Evolutionary conservation across 495 filamentous ascomycete species (phyloP).

Genomic region (Lasiosphaeria hispida): DNA sequence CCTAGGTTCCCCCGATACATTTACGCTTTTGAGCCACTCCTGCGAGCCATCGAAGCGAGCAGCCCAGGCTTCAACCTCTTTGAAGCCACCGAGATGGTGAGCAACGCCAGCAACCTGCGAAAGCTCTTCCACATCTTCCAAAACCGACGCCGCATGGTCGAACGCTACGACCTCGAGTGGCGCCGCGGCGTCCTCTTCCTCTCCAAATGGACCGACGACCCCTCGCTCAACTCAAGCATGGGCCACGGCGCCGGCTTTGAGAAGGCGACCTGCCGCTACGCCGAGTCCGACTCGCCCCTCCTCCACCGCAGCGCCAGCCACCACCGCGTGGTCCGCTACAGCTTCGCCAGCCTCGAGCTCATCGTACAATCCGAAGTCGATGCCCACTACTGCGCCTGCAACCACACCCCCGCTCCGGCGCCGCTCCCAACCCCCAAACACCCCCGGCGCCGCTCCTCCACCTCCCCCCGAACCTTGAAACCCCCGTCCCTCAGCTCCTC

Average conservation of each 20-base stretch:
- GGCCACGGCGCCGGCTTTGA: conserved; percentile 28
- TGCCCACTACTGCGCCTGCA: conserved; percentile 20
- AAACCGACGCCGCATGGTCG: not conserved
- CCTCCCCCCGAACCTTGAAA: not conserved
- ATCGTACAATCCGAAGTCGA: conserved; percentile 29
- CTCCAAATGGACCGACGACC: conserved; percentile 23
- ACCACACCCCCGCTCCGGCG: not conserved
- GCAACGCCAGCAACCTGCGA: conserved; percentile 25
- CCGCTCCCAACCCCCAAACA: not conserved
- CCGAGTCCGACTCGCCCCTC: conserved; percentile 1
- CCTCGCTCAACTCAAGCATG: not conserved
- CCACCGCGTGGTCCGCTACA: conserved; percentile 26
- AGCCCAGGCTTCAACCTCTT: conserved; percentile 14
- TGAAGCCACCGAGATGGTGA: conserved; percentile 13
- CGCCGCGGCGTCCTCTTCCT: conserved; percentile 12
- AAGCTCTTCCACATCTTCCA: conserved; percentile 24
- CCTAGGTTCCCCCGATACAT: conserved; percentile 10
- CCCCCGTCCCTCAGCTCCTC: not conserved
- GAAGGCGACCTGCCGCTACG: conserved; percentile 20
- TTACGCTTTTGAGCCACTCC: conserved; percentile 24
- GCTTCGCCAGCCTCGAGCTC: conserved; percentile 18
- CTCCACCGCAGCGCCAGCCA: conserved; percentile 24
- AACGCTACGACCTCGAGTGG: conserved; percentile 25
- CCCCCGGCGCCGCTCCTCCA: not conserved
- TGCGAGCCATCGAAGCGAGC: conserved; percentile 17